Base-by-base conservation (phyloP, 306 rosid genomes). In the apple (Malus domestica) region DNA sequence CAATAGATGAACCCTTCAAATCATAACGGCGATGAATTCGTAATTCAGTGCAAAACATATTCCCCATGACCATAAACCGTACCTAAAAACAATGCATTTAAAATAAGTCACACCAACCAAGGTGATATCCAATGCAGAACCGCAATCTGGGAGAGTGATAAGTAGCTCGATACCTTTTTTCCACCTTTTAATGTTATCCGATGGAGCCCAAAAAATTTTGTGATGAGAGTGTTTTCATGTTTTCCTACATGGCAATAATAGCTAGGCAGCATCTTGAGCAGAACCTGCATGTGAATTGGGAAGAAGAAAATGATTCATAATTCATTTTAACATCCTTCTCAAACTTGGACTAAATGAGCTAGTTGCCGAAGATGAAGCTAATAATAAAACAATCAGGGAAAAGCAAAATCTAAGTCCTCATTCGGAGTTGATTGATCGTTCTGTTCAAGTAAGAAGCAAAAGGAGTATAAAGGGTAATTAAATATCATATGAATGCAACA, bases 1-100 rank as follows among this genome's bases (percentile, higher is more conserved):
- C 99, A 57, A 84, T 83, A 45, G 96, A 54, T 80, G 99, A 95
- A 10, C 99, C 99, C 83, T 95, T 95, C 81, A 95, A 82, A 86
- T 95, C 99, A 78, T 90, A 95, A 64, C 93, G 96, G 30, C 90
- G 91, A 78, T 95, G 99, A 85, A 95, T 90, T 75, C 80, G 88
- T 81, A 95, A 70, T 80, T 89, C 98, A 71, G 99, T 95, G 84
- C 88, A 89, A 74, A 95, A 92, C 99, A 95, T 92, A 82, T 95
- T 95, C 67, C 99, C 99, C 99, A 95, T 95, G 79, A 95, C 98
- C 83, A 95, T 90, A 74, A 95, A 95, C 38, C 98, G 98, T 55
- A 95, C 96, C 99, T 95, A 76, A 63, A 76, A 40, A 67, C 55
- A 85, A 73, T 85, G 80, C 54, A 80, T 45, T 32, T 80, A 75